A percentile compares a stretch with the other conserved stretches of the same genome.
These are phyloP conservation scores for Quaeritorhiza haematococci DNA, from an alignment of 371 early-diverging fungal species.

Conservation along the genomic window DNA sequence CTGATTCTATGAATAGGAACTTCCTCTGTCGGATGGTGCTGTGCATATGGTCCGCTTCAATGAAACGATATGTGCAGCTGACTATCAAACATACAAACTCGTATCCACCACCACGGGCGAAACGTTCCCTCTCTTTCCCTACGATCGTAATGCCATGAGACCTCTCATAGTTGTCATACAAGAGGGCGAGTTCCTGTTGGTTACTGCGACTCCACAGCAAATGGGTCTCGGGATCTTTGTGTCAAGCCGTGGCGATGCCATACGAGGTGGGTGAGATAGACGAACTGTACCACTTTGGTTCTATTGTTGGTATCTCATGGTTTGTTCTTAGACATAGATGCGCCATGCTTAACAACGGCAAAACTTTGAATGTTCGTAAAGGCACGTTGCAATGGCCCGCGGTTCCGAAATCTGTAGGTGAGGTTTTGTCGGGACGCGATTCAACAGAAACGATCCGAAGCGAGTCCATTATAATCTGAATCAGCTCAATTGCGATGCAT, in stretches of 20 bases:
- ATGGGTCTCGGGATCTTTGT: conserved; percentile 71
- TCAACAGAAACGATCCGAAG: not conserved
- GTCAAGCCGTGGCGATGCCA: conserved; percentile 61
- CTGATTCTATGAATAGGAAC: conserved; percentile 43
- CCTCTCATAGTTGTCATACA: conserved; percentile 61
- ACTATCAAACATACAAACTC: conserved; percentile 58
- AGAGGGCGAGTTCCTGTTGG: conserved; percentile 65
- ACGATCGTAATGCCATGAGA: conserved; percentile 44
- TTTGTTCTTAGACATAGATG: too few relatives aligned
- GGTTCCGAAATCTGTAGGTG: conserved; percentile 25
- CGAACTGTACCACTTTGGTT: not conserved
- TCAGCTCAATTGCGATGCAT: not conserved
- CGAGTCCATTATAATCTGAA: not conserved
- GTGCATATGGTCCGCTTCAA: conserved; percentile 49
- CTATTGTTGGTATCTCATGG: not conserved
- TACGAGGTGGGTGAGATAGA: conserved; percentile 37
- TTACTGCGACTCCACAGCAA: conserved; percentile 52
- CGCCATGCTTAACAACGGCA: not conserved
- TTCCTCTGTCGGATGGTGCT: conserved; percentile 61
- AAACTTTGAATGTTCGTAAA: not conserved
- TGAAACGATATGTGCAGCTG: conserved; percentile 60
- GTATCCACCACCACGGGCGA: conserved; percentile 47
- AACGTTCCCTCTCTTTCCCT: conserved; percentile 57
- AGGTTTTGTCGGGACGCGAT: too few relatives aligned
- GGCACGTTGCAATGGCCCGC: conserved; percentile 75